These are phyloP conservation scores for Mycogone perniciosa DNA, from an alignment of 2,329 filamentous ascomycete genomes.

Conservation along the genomic window DNA sequence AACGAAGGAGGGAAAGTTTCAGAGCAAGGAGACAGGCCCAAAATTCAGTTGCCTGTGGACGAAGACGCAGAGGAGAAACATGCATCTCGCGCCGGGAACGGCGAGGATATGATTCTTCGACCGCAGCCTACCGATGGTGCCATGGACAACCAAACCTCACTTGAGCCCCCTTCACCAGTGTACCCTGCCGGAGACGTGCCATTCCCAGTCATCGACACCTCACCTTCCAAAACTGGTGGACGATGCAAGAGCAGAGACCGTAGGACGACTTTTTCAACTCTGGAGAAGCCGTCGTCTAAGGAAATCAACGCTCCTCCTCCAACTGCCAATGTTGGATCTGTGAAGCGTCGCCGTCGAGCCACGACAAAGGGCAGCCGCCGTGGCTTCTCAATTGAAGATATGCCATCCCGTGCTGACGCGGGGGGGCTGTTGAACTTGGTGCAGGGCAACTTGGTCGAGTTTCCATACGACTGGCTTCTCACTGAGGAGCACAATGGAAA, in stretches of 20 bases:
- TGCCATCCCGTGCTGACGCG: slow-evolving; percentile 68
- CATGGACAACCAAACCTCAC: slow-evolving; percentile 17
- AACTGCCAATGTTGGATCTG: slow-evolving; percentile 38
- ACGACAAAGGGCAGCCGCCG: slow-evolving; percentile 64
- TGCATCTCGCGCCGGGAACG: slow-evolving; percentile 2
- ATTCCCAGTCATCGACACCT: slow-evolving; percentile 43
- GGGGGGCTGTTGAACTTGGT: slow-evolving; percentile 75
- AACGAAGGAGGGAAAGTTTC: slow-evolving; percentile 29
- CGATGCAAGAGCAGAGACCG: slow-evolving; percentile 39
- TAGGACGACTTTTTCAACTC: slow-evolving; percentile 50
- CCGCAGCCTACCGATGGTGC: slow-evolving; percentile 19
- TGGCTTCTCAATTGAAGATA: slow-evolving; percentile 63
- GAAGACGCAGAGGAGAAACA: slow-evolving; percentile 30
- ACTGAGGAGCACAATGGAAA: slow-evolving; percentile 89
- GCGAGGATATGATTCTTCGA: slow-evolving; percentile 3
- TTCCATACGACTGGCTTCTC: slow-evolving; percentile 93
- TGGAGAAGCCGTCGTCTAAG: slow-evolving; percentile 41
- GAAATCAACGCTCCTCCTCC: slow-evolving; percentile 25
- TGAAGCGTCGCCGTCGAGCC: slow-evolving; percentile 58
- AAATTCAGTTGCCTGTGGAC: slow-evolving; percentile 25
- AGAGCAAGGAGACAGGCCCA: slow-evolving; percentile 26
- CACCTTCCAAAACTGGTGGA: slow-evolving; percentile 27
- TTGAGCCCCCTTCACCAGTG: slow-evolving; percentile 30
- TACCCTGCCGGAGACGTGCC: slow-evolving; percentile 37
- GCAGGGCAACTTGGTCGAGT: slow-evolving; percentile 83